Conservation (phyloP, 2,329 filamentous ascomycete genomes). For the Exophiala aquamarina region DNA sequence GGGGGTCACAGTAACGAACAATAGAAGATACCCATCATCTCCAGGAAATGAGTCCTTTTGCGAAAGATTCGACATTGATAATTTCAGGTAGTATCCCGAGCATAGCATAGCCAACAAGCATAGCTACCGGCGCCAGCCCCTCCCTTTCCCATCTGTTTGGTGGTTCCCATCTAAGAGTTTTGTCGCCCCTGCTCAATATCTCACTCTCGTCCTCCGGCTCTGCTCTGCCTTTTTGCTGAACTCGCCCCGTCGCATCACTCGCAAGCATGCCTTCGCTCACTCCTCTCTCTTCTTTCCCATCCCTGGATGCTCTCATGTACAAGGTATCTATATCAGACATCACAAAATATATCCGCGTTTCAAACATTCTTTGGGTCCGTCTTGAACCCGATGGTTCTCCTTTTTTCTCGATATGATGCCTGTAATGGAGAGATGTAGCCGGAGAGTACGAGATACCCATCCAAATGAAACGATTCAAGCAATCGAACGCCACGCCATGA, state of each 20-base stretch:
- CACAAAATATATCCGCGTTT: too few species aligned
- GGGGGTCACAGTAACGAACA: background rate
- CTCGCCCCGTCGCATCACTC: background rate
- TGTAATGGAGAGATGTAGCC: too few species aligned
- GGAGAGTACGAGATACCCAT: background rate
- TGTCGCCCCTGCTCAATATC: background rate
- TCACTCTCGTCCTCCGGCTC: background rate
- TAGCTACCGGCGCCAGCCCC: background rate
- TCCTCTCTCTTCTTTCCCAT: background rate
- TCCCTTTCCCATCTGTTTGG: background rate
- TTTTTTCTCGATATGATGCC: too few species aligned
- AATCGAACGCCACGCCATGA: constrained; percentile 15
- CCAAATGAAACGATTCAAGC: background rate
- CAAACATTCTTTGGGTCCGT: background rate
- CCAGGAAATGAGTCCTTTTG: background rate
- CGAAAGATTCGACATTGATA: background rate
- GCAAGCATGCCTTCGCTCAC: background rate
- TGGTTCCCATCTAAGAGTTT: background rate
- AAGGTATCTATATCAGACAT: background rate
- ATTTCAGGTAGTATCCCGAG: background rate
- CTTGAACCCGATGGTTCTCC: too few species aligned
- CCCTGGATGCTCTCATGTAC: too few species aligned
- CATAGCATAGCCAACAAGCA: background rate
- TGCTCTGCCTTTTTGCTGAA: background rate
- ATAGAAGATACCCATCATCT: background rate